phyloP scores from a whole-genome alignment of 1,284 basidiomycete species.

The Spongispora temasekensis region DNA sequence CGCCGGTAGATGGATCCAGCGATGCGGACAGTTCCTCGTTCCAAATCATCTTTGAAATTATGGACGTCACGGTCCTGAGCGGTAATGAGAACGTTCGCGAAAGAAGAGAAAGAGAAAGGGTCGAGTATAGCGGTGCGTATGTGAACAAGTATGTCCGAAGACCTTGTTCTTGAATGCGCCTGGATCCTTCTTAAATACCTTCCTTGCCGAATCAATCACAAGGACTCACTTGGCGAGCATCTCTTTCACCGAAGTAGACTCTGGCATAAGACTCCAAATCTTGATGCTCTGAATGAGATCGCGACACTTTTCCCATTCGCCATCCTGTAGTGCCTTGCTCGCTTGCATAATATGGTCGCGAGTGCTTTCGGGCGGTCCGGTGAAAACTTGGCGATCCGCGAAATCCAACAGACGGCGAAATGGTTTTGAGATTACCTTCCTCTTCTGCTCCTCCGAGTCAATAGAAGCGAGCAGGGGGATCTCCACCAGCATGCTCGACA shows the following conservation, averaged over 20 bases:
- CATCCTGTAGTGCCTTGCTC: conserved; percentile 93
- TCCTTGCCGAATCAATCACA: background rate
- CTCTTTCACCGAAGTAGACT: conserved; percentile 85
- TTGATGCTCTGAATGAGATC: conserved; percentile 96
- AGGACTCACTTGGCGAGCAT: conserved; percentile 85
- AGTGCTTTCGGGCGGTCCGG: conserved; percentile 97
- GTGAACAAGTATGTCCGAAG: conserved; percentile 97
- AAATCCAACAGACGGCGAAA: conserved; percentile 97
- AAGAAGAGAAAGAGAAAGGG: conserved; percentile 85
- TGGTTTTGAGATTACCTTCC: conserved; percentile 90
- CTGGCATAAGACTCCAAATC: conserved; percentile 97
- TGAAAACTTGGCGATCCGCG: conserved; percentile 97
- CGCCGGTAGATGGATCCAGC: conserved; percentile 85
- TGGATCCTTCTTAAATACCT: conserved; percentile 33
- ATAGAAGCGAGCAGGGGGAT: conserved; percentile 95
- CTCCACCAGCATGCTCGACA: conserved; percentile 98
- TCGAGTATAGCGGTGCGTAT: conserved; percentile 94
- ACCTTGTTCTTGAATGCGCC: conserved; percentile 97
- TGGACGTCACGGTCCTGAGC: conserved; percentile 80
- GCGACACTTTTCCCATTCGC: conserved; percentile 95
- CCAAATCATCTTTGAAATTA: conserved; percentile 99
- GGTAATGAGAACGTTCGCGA: conserved; percentile 88
- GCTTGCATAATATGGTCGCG: conserved; percentile 99
- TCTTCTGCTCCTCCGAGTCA: conserved; percentile 90
- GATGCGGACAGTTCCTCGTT: conserved; percentile 94